phyloP scores from a whole-genome alignment of 2,329 filamentous ascomycete genomes.

The Raffaelea ambrosiae region DNA sequence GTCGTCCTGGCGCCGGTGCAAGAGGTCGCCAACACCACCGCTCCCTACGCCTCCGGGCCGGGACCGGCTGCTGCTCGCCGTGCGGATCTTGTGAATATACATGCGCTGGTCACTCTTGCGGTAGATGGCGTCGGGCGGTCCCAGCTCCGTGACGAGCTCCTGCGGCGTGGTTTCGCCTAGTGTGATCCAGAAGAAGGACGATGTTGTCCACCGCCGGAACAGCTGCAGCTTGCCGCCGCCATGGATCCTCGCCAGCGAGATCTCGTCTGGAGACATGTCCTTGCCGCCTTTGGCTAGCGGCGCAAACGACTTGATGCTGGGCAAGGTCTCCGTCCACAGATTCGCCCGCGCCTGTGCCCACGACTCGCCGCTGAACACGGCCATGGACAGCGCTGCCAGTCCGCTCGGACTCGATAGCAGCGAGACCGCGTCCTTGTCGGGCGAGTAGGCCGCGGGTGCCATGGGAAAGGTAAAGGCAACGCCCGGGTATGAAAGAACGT shows the following conservation, averaged over 20 bases:
- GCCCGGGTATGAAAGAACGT: constrained; percentile 89
- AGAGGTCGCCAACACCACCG: constrained; percentile 31
- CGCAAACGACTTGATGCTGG: constrained; percentile 64
- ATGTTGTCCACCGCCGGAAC: constrained; percentile 55
- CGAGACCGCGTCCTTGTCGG: constrained; percentile 72
- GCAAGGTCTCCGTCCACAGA: constrained; percentile 67
- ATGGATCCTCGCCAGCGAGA: constrained; percentile 70
- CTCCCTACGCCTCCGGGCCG: constrained; percentile 33
- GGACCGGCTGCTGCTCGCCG: constrained; percentile 40
- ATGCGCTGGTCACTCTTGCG: constrained; percentile 83
- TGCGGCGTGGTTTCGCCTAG: constrained; percentile 86
- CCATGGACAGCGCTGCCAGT: constrained; percentile 74
- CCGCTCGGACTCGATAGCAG: constrained; percentile 72
- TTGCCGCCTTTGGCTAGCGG: constrained; percentile 47
- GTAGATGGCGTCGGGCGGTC: constrained; percentile 90
- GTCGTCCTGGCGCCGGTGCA: constrained; percentile 39
- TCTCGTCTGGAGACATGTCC: constrained; percentile 78
- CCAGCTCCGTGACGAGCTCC: constrained; percentile 81
- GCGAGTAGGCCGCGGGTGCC: constrained; percentile 63
- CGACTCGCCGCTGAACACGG: constrained; percentile 80
- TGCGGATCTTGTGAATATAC: constrained; percentile 67
- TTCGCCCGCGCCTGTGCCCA: constrained; percentile 76
- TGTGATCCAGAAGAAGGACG: constrained; percentile 50
- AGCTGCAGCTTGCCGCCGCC: constrained; percentile 74
- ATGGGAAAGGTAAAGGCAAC: constrained; percentile 89